Conservation (phyloP, 2,329 filamentous ascomycete genomes). For the Pezicula neosporulosa region DNA sequence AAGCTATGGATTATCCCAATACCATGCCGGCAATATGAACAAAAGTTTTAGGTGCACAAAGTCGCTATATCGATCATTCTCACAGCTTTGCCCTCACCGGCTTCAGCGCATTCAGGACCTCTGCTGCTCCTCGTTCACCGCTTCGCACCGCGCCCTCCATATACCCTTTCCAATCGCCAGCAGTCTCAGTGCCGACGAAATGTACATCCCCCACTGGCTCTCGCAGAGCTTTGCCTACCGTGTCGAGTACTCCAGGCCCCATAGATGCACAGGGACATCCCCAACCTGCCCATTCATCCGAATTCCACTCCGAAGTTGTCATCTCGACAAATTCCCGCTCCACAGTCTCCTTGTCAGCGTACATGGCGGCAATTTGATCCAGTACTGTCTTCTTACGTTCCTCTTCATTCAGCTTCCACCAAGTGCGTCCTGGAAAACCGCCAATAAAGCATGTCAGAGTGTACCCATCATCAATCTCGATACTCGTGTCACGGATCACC, state of each 20-base stretch:
- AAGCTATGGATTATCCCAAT: too few relatives aligned
- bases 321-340: background rate
- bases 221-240: slow-evolving; percentile 30
- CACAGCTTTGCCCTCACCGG: background rate
- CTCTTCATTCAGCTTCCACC: slow-evolving; percentile 20
- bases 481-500: slow-evolving; percentile 41
- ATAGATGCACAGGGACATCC: slow-evolving; percentile 37
- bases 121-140: slow-evolving; percentile 44
- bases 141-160: slow-evolving; percentile 54
- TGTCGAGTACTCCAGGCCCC: slow-evolving; percentile 34
- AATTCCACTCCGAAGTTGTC: background rate
- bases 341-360: background rate
- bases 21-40: too few relatives aligned
- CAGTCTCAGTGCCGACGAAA: slow-evolving; percentile 53
- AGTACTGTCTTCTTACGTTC: slow-evolving; percentile 17
- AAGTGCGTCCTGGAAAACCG: slow-evolving; percentile 30
- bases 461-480: slow-evolving; percentile 23
- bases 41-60: too few relatives aligned
- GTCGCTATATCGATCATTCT: background rate
- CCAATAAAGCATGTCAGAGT: slow-evolving; percentile 37
- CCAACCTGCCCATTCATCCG: slow-evolving; percentile 14
- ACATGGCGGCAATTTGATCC: slow-evolving; percentile 7
- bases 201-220: slow-evolving; percentile 38
- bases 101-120: slow-evolving; percentile 31
- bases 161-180: slow-evolving; percentile 51